Percentiles rank a stretch among this genome's conserved stretches.
These are phyloP conservation scores for Solanum virginianum DNA, from an alignment of 257 asterid genomes.

Conservation along the genomic window DNA sequence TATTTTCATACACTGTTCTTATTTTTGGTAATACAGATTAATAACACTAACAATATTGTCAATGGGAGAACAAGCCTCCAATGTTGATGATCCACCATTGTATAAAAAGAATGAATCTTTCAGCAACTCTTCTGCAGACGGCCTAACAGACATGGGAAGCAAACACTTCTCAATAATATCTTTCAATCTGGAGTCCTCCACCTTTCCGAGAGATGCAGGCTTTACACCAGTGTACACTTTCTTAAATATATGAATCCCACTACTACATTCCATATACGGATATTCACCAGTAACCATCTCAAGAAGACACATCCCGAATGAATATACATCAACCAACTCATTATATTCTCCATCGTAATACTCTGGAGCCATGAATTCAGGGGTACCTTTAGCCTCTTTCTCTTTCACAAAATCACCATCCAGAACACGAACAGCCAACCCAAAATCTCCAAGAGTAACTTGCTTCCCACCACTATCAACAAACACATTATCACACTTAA, in stretches of 20 bases:
- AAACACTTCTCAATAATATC: neutral
- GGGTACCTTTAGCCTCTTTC: conserved; percentile 11
- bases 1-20: no score
- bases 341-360: neutral
- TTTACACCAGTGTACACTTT: conserved; percentile 6
- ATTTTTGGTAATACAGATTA: no score
- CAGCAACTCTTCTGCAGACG: neutral
- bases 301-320: neutral
- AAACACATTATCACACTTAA: conserved; percentile 18
- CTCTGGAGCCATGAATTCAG: neutral
- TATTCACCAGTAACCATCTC: conserved; percentile 11
- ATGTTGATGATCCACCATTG: neutral
- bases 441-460: conserved; percentile 23
- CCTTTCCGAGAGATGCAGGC: neutral
- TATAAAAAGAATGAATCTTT: neutral
- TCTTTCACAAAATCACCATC: neutral
- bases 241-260: conserved; percentile 22
- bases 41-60: neutral
- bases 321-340: neutral
- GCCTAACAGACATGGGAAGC: neutral
- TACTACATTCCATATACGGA: conserved; percentile 32
- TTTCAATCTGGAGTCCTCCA: neutral
- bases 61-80: neutral
- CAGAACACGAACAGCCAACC: conserved; percentile 5
- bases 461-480: neutral